A percentile compares a stretch with the other conserved stretches of the same genome.
Evolutionary conservation across 208 protist genomes (phyloP).

Genomic region (Leishmania tropica): DNA sequence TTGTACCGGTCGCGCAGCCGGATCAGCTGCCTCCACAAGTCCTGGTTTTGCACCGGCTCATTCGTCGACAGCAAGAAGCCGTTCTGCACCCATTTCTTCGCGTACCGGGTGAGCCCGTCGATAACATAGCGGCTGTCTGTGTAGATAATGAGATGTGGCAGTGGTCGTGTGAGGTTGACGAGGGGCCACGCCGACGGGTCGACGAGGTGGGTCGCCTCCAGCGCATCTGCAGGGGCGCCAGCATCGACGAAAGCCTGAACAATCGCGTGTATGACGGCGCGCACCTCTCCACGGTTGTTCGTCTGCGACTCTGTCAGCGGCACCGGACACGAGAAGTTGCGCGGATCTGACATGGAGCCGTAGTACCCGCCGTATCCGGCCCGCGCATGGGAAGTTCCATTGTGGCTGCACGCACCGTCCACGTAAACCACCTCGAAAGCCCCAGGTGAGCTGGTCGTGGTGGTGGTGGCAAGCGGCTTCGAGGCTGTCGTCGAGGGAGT

Average conservation of each 20-base stretch:
- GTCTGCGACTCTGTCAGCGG: slow-evolving; percentile 64
- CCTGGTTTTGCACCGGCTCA: slow-evolving; percentile 58
- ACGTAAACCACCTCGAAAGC: slow-evolving; percentile 64
- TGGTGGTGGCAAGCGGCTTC: background rate
- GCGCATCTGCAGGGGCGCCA: slow-evolving; percentile 3
- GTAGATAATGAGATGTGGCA: slow-evolving; percentile 58
- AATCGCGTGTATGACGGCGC: slow-evolving; percentile 79
- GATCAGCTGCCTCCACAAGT: slow-evolving; percentile 67
- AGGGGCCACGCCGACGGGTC: slow-evolving; percentile 8
- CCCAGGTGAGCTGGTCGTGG: background rate
- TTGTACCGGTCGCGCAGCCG: slow-evolving; percentile 48
- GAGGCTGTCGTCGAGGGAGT: background rate
- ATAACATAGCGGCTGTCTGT: slow-evolving; percentile 85
- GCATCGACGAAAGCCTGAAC: slow-evolving; percentile 45
- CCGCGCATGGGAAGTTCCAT: slow-evolving; percentile 47
- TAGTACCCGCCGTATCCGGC: slow-evolving; percentile 87
- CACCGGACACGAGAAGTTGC: slow-evolving; percentile 75
- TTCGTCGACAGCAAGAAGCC: slow-evolving; percentile 56
- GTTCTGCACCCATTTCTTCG: slow-evolving; percentile 55
- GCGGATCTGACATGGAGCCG: slow-evolving; percentile 47
- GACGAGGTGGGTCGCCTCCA: slow-evolving; percentile 13
- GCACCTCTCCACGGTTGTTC: slow-evolving; percentile 86
- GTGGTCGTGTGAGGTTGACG: slow-evolving; percentile 15
- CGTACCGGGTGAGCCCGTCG: slow-evolving; percentile 57
- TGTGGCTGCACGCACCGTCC: slow-evolving; percentile 81